Evolutionary conservation across 495 filamentous ascomycete species (phyloP).

Genomic region (Neohortaea acidophila): DNA sequence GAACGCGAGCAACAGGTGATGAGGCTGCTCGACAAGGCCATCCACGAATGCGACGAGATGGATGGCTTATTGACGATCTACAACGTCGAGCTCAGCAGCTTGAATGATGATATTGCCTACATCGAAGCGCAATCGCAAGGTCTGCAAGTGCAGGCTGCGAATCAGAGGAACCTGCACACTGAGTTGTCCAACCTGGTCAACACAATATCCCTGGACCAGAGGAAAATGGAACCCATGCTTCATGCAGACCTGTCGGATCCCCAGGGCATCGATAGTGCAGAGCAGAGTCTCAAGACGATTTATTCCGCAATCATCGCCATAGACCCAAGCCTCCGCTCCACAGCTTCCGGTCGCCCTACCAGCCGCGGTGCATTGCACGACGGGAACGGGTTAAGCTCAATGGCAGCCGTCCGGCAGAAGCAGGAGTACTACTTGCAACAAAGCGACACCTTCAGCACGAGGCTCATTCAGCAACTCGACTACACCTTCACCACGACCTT

Average conservation of each 20-base stretch:
- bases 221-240: constrained; percentile 56
- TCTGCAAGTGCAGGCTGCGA: constrained; percentile 89
- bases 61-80: constrained; percentile 88
- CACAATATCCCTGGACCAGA: constrained; percentile 68
- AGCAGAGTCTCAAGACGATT: constrained; percentile 58
- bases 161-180: constrained; percentile 83
- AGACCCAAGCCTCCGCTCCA: constrained; percentile 54
- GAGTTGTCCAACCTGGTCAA: constrained; percentile 70
- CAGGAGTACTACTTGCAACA: constrained; percentile 71
- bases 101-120: constrained; percentile 88
- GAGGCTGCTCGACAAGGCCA: constrained; percentile 67
- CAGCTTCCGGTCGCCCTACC: constrained; percentile 1
- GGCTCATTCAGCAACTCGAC: constrained; percentile 66
- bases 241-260: constrained; percentile 57
- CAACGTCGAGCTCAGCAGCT: constrained; percentile 78
- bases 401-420: constrained; percentile 87
- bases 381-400: constrained; percentile 66
- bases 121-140: constrained; percentile 96
- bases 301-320: constrained; percentile 94
- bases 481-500: constrained; percentile 63
- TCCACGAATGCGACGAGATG: constrained; percentile 87
- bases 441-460: constrained; percentile 52
- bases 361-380: constrained; percentile 40
- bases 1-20: constrained; percentile 72
- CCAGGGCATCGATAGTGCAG: constrained; percentile 57